Conservation (phyloP, 2,329 filamentous ascomycete genomes). For the Aschersonia sp. region DNA sequence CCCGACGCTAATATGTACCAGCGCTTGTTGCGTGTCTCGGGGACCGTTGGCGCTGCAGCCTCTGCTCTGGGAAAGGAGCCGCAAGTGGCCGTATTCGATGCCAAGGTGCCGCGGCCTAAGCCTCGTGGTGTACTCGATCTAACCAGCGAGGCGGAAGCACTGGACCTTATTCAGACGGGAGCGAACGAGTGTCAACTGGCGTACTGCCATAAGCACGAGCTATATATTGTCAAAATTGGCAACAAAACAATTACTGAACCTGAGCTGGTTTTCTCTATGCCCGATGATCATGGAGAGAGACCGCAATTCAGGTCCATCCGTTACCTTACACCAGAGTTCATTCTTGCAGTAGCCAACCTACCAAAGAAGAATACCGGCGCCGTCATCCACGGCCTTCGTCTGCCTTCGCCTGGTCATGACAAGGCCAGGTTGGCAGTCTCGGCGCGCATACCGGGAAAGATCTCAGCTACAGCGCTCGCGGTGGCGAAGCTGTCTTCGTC, state of each 20-base stretch:
- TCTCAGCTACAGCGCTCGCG: conserved; percentile 67
- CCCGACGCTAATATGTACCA: conserved; percentile 41
- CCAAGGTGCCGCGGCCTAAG: conserved; percentile 31
- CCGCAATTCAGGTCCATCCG: conserved; percentile 44
- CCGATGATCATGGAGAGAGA: conserved; percentile 28
- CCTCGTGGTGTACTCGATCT: conserved; percentile 34
- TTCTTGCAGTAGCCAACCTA: conserved; percentile 43
- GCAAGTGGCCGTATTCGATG: conserved; percentile 69
- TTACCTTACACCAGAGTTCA: conserved; percentile 41
- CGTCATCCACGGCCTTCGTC: conserved; percentile 40
- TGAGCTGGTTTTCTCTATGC: conserved; percentile 40
- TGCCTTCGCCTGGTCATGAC: conserved; percentile 24
- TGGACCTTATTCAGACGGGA: conserved; percentile 51
- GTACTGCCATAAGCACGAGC: conserved; percentile 64
- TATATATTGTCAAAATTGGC: conserved; percentile 51
- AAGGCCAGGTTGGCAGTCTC: conserved; percentile 36
- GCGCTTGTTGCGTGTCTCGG: conserved; percentile 40
- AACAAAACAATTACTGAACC: conserved; percentile 32
- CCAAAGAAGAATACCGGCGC: conserved; percentile 40
- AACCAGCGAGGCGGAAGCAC: conserved; percentile 46
- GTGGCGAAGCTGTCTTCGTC: conserved; percentile 53
- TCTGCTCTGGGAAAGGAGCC: conserved; percentile 63
- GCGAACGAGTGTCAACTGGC: conserved; percentile 54
- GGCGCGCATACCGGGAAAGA: conserved; percentile 46
- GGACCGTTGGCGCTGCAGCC: conserved; percentile 62